Evolutionary conservation across 345 rosid species (phyloP), one percentile per base, ranked within the genome.

Genomic region (Luvunga scandens): DNA sequence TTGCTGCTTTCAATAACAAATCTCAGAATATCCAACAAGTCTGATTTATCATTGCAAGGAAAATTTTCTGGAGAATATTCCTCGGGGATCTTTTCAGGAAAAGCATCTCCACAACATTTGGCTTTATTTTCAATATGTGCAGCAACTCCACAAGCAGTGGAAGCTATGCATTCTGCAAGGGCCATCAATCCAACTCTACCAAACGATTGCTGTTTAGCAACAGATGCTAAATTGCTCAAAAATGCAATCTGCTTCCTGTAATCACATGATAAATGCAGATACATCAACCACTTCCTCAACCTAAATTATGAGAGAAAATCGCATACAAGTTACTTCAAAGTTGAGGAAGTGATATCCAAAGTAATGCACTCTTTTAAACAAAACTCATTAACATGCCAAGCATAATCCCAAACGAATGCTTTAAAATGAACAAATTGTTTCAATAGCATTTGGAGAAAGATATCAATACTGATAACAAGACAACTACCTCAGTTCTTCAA

Each of bases 141-240:
- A 73, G 81, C 83, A 71, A 86, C 83, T 63, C 87, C 85, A 81
- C 74, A 18, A 78, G 94, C 90, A 53, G 86, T 87, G 59, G 98
- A 88, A 66, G 91, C 91, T 84, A 93, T 88, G 80, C 98, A 93
- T 82, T 88, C 94, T 57, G 86, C 92, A 67, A 95, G 87, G 81
- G 87, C 88, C 97, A 93, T 91, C 69, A 95, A 87, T 82, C 99
- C 99, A 77, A 93, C 93, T 88, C 99, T 89, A 79, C 97, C 86
- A 85, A 93, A 92, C 68, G 98, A 85, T 73, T 82, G 90, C 70
- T 81, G 89, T 87, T 89, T 95, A 66, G 91, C 90, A 71, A 84
- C 81, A 68, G 93, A 90, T 79, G 93, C 97, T 82, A 95, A 79
- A 76, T 83, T 81, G 79, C 78, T 86, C 81, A 93, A 79, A 87